Evolutionary conservation across 106 monocot genomes (phyloP).

Genomic region (Dendrobium huoshanense): DNA sequence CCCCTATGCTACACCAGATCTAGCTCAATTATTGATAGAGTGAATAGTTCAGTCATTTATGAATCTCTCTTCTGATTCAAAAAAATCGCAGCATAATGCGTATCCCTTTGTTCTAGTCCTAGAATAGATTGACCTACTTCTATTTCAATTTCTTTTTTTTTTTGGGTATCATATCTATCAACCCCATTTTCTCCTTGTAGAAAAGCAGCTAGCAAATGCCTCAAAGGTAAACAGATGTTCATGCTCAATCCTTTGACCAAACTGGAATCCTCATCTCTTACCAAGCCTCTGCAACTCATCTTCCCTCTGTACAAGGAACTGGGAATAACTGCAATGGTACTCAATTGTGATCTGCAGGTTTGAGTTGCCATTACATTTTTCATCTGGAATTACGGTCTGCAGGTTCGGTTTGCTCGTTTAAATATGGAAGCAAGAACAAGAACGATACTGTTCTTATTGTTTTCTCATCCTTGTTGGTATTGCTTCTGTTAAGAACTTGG

Average conservation of each 20-base stretch:
- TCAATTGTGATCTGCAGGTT: neutral
- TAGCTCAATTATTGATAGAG: too few relatives aligned
- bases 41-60: too few relatives aligned
- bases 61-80: too few relatives aligned
- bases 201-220: constrained; percentile 28
- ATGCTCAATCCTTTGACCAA: constrained; percentile 25
- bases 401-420: neutral
- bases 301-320: neutral
- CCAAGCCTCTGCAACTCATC: neutral
- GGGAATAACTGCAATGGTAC: neutral
- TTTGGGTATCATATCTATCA: neutral
- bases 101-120: too few relatives aligned
- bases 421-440: neutral
- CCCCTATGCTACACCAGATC: too few relatives aligned
- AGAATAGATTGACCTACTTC: too few relatives aligned
- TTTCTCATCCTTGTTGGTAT: neutral
- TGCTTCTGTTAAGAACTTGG: too few relatives aligned
- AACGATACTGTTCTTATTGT: neutral
- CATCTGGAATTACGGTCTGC: neutral
- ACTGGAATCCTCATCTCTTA: neutral
- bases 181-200: constrained; percentile 6
- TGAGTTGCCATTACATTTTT: neutral
- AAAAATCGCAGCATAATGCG: too few relatives aligned
- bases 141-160: neutral
- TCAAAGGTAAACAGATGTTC: constrained; percentile 22